A percentile compares a stretch with the other conserved stretches of the same genome.
Evolutionary conservation across 2,329 filamentous ascomycete species (phyloP).

Genomic region (Lasiodiplodia theobromae): DNA sequence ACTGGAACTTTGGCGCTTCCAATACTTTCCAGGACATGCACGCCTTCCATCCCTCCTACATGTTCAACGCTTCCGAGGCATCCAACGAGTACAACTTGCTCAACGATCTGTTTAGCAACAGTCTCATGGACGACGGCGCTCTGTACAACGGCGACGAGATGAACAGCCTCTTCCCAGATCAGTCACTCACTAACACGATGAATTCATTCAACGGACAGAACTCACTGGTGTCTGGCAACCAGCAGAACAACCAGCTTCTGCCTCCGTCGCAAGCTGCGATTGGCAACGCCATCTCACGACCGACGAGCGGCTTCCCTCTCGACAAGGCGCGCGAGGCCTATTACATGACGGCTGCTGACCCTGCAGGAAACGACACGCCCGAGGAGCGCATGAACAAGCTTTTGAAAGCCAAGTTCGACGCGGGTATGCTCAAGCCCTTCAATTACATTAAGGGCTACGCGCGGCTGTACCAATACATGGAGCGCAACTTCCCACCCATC

Average conservation of each 20-base stretch:
- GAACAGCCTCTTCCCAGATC: slow-evolving; percentile 64
- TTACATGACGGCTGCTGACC: slow-evolving; percentile 96
- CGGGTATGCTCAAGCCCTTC: slow-evolving; percentile 92
- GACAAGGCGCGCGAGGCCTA: slow-evolving; percentile 84
- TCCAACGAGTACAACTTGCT: slow-evolving; percentile 96
- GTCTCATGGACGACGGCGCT: slow-evolving; percentile 75
- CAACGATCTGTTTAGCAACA: slow-evolving; percentile 94
- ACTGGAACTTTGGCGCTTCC: slow-evolving; percentile 75
- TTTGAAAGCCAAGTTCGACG: slow-evolving; percentile 93
- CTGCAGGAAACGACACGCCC: slow-evolving; percentile 82
- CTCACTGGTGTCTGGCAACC: slow-evolving; percentile 46
- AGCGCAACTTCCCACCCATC: slow-evolving; percentile 79
- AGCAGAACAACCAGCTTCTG: slow-evolving; percentile 54
- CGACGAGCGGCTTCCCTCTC: slow-evolving; percentile 66
- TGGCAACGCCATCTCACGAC: slow-evolving; percentile 65
- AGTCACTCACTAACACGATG: slow-evolving; percentile 58
- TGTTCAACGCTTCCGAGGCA: slow-evolving; percentile 93
- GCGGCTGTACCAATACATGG: slow-evolving; percentile 87
- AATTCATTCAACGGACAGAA: slow-evolving; percentile 46
- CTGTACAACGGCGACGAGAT: slow-evolving; percentile 50
- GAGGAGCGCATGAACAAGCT: slow-evolving; percentile 96
- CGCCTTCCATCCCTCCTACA: slow-evolving; percentile 90
- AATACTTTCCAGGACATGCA: slow-evolving; percentile 95
- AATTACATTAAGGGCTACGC: slow-evolving; percentile 98
- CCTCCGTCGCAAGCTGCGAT: slow-evolving; percentile 53